Conservation (phyloP, 1,284 basidiomycete species). For the Erythrobasidium hasegawianum region DNA sequence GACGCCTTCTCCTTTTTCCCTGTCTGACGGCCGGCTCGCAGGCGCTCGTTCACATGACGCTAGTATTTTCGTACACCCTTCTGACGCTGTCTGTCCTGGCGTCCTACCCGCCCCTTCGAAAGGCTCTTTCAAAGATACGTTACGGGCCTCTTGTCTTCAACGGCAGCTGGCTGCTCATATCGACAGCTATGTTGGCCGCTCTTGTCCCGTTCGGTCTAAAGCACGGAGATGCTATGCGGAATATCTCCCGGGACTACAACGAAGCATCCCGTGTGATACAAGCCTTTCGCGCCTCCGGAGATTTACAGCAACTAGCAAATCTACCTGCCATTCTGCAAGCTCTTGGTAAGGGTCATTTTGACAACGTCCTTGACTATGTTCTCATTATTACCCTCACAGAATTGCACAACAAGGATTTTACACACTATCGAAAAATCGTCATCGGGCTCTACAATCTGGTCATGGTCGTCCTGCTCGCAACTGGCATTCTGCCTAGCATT, state of each 20-base stretch:
- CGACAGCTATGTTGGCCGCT: not conserved
- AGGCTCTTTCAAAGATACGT: not conserved
- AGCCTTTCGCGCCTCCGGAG: not conserved
- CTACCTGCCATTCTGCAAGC: not conserved
- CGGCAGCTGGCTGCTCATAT: not conserved
- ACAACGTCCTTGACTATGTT: not conserved
- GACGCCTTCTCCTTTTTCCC: no score
- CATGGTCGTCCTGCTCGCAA: constrained; percentile 5
- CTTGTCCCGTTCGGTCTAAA: not conserved
- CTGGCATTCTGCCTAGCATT: constrained; percentile 14
- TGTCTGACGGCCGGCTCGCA: no score
- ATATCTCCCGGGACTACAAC: not conserved
- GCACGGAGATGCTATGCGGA: constrained; percentile 1
- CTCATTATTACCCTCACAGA: not conserved
- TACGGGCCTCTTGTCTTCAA: constrained; percentile 17
- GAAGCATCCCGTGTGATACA: not conserved
- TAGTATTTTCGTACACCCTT: constrained; percentile 8
- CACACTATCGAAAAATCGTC: not conserved
- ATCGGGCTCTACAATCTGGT: not conserved
- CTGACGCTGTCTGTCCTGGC: constrained; percentile 17
- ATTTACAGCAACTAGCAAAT: not conserved
- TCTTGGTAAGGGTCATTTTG: constrained; percentile 1
- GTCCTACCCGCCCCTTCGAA: constrained; percentile 20
- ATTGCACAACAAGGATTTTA: not conserved
- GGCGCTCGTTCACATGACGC: constrained; percentile 1